These are phyloP conservation scores for Elsinoe necatrix DNA, from an alignment of 2,329 filamentous ascomycete species.

Conservation along the genomic window DNA sequence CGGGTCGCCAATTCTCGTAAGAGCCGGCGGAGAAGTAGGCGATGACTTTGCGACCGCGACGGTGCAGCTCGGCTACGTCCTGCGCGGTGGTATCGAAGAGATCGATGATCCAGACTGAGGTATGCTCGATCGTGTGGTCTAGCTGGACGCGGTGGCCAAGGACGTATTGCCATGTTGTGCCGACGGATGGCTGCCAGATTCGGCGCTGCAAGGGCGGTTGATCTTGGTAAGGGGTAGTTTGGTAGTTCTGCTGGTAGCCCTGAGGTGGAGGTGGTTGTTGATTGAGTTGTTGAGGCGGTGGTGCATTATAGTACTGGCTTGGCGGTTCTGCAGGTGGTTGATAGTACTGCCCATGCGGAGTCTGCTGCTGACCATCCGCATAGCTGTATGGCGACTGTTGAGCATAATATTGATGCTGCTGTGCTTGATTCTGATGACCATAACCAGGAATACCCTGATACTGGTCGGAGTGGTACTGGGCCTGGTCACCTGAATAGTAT, in stretches of 20 bases:
- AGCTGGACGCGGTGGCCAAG: constrained; percentile 32
- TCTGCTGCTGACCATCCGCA: background rate
- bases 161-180: constrained; percentile 44
- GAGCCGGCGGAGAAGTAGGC: constrained; percentile 70
- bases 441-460: background rate
- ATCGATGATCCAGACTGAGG: constrained; percentile 54
- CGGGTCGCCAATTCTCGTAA: constrained; percentile 51
- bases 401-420: background rate
- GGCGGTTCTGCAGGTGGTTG: background rate
- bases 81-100: constrained; percentile 46
- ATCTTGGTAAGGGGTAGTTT: background rate
- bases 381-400: background rate
- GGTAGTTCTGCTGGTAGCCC: background rate
- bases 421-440: background rate
- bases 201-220: background rate
- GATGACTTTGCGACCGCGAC: constrained; percentile 52
- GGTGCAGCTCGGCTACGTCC: constrained; percentile 43
- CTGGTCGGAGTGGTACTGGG: background rate
- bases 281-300: background rate
- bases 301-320: background rate
- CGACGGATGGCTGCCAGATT: constrained; percentile 7
- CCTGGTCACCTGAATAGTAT: background rate
- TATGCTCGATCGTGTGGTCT: constrained; percentile 31
- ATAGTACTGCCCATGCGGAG: background rate
- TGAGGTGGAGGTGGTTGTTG: background rate